Conservation (phyloP, 768 basidiomycete species). For the Russula virescens region DNA sequence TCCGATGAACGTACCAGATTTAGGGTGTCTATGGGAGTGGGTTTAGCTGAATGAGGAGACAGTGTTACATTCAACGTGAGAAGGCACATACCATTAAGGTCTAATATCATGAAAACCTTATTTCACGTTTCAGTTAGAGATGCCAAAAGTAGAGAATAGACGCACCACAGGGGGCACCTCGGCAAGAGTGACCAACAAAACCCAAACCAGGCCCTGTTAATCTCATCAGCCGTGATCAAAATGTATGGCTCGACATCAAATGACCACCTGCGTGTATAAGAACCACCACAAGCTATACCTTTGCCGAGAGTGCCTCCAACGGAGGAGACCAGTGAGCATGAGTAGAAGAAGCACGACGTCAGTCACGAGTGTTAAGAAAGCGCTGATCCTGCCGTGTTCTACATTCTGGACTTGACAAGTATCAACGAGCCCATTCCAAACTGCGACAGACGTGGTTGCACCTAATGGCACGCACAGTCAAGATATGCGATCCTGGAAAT, state of each 20-base stretch:
- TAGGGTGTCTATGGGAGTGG: conserved; percentile 2
- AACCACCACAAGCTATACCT: conserved; percentile 4
- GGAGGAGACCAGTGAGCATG: conserved; percentile 14
- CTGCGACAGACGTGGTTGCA: neutral
- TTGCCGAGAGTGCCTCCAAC: neutral
- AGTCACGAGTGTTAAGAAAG: conserved; percentile 3
- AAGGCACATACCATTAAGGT: conserved; percentile 16
- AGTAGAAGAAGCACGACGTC: conserved; percentile 15
- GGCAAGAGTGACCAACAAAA: conserved; percentile 8
- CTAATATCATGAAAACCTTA: conserved; percentile 15
- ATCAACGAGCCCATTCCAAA: neutral
- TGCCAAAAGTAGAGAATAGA: neutral
- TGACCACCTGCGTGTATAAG: conserved; percentile 7
- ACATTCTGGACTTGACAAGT: neutral
- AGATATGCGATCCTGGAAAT: neutral
- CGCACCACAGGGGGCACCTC: conserved; percentile 16
- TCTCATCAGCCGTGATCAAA: neutral
- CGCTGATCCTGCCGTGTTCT: neutral
- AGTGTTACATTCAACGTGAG: neutral
- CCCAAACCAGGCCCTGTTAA: conserved; percentile 9
- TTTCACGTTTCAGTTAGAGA: neutral
- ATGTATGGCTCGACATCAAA: neutral
- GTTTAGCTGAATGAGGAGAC: neutral
- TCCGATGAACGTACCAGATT: conserved; percentile 14
- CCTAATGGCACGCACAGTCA: neutral